phyloP scores from a whole-genome alignment of 2,329 filamentous ascomycete species.

The Aspergillus hortae region DNA sequence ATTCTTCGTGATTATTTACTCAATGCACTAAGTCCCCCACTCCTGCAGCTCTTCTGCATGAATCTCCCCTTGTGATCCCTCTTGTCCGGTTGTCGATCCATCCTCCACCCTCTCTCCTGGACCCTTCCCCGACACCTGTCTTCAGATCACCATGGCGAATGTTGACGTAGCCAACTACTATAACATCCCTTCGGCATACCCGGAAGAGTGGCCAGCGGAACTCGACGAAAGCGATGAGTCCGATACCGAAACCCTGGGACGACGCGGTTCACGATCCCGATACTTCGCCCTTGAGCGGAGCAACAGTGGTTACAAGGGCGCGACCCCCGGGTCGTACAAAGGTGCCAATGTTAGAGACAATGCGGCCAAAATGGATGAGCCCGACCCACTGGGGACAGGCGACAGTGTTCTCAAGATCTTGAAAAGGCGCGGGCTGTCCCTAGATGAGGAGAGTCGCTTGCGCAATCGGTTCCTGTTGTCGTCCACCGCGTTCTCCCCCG shows the following conservation, averaged over 20 bases:
- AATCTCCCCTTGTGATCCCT: constrained; percentile 6
- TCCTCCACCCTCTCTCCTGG: not conserved
- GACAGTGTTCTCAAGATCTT: constrained; percentile 83
- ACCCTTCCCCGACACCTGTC: constrained; percentile 3
- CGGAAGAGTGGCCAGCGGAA: constrained; percentile 80
- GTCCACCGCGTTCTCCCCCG: constrained; percentile 91
- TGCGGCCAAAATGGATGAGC: constrained; percentile 83
- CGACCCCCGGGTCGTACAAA: constrained; percentile 65
- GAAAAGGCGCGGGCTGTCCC: constrained; percentile 69
- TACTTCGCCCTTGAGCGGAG: constrained; percentile 81
- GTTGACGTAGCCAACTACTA: constrained; percentile 87
- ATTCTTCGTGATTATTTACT: not conserved
- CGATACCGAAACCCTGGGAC: constrained; percentile 50
- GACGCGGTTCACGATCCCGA: constrained; percentile 56
- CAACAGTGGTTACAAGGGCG: constrained; percentile 64
- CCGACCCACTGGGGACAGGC: constrained; percentile 82
- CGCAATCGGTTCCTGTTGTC: constrained; percentile 92
- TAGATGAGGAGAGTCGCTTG: constrained; percentile 78
- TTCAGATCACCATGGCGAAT: constrained; percentile 56
- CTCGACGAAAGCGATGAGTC: constrained; percentile 69
- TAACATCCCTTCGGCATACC: constrained; percentile 73
- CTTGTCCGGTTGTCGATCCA: constrained; percentile 5
- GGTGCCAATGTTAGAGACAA: constrained; percentile 68
- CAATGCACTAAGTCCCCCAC: constrained; percentile 5
- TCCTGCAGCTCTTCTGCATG: constrained; percentile 11